Percentiles rank a stretch among this genome's conserved stretches.
Evolutionary conservation across 768 basidiomycete species (phyloP).

Genomic region (Pisolithus marmoratus): DNA sequence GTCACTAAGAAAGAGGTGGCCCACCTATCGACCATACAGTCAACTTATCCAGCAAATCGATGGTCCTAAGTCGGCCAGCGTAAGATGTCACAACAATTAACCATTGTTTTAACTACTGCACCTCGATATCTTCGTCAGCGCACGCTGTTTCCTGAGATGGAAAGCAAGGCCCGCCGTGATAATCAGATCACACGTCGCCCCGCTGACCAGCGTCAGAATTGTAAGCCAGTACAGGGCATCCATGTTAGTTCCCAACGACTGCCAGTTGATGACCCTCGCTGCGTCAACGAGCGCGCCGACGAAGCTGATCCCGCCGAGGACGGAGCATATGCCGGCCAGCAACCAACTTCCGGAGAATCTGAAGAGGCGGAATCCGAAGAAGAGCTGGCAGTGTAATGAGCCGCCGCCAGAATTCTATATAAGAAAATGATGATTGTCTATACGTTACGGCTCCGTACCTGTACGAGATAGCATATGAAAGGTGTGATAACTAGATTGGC

Average conservation of each 20-base stretch:
- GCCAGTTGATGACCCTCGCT: not conserved
- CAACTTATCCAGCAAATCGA: not conserved
- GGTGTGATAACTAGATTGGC: conserved; percentile 4
- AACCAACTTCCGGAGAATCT: not conserved
- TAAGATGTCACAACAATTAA: not conserved
- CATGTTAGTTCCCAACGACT: not conserved
- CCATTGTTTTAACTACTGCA: not conserved
- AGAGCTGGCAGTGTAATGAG: not conserved
- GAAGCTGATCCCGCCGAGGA: not conserved
- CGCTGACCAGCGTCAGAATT: conserved; percentile 1
- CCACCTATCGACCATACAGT: not conserved
- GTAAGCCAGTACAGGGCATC: conserved; percentile 1
- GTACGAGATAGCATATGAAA: conserved; percentile 4
- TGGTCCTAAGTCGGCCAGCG: not conserved
- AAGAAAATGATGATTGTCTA: no score
- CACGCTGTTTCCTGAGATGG: conserved; percentile 1
- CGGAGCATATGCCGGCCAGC: not conserved
- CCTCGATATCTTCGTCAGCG: not conserved
- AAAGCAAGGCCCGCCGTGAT: conserved; percentile 3
- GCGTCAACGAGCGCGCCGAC: conserved; percentile 1
- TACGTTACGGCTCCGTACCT: not conserved
- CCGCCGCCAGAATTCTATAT: no score
- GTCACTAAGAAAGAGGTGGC: not conserved
- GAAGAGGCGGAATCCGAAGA: not conserved
- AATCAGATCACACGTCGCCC: conserved; percentile 1